Base-by-base conservation (phyloP, 768 basidiomycete genomes). In the Dentipellis fragilis region DNA sequence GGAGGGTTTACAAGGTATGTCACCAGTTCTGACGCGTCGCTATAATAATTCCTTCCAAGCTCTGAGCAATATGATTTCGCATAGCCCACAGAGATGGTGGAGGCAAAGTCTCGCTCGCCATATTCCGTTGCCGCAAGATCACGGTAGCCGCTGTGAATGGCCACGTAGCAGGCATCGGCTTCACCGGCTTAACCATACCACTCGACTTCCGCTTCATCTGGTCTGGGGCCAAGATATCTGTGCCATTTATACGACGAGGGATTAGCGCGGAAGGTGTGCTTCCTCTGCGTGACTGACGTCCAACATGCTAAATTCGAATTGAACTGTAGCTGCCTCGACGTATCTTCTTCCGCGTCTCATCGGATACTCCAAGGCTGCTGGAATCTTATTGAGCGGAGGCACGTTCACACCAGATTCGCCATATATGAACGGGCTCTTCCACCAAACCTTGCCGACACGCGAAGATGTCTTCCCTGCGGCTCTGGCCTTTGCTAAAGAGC, bases 271-370 rank as follows among this genome's bases (percentile, higher is more conserved):
- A 81, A 72, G 77, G 78, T 73, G 57, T 50, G 65, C 59, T 36
- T 17, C 7, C 21, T 47, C 29, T 29, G 29, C 6, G 29, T 29
- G 29, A 29, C 29, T 29, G 3, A 29, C 3, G 3, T 6, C 29
- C 29, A 29, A 29, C 29, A 29, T 3, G 29, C 29, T 29, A 29
- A 29, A 29, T 29, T 29, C 29, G 29, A 29, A 29, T 29, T 6
- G 29, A 23, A 40, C 38, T 35, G 23, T 22, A 64, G 76, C 74
- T 19, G 68, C 66, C 11, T 74, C 75, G 10, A 68, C 66, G 39
- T 81, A 75, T 62, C 73, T 81, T 51, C 73, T 82, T n/a, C 80
- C 81, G 22, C 73, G 74, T 19, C 73, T 82, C 38, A 61, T 81
- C 16, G 79, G 80, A 5, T 72, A 75, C 56, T 78, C 80, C 16